Evolutionary conservation across 148 eudicot genomes (phyloP), one percentile per base, ranked within the genome.

Genomic region (Oxyria digyna): DNA sequence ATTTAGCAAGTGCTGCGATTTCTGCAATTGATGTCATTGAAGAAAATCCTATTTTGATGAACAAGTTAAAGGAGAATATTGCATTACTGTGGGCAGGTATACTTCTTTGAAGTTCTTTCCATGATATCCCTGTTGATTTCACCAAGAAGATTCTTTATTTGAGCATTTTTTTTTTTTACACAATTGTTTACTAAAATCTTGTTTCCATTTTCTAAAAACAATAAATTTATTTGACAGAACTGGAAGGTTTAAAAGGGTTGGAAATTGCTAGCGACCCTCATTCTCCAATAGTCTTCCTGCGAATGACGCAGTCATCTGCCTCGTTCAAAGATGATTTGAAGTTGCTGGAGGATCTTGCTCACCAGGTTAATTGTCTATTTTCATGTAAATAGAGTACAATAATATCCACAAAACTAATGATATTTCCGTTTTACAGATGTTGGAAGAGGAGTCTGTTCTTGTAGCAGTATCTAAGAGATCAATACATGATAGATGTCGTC

Each of bases 1-100:
- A 90, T 73, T 88, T 94, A n/a, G 96, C 98, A 37, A 82, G 84
- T 86, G 97, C 97, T 50, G 96, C 98, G 35, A 84, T 94, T 74
- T 87, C 97, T 67, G 97, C 98, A 72, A 80, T 94, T 75, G 91
- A 88, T 80, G 80, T 94, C 62, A 72, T 94, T 69, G 97, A 88
- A 76, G 87, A 90, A 74, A 87, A 85, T 73, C 92, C 98, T 50
- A 52, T 78, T 26, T 74, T 88, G 71, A 81, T 85, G 41, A 69
- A 77, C 8, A 88, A 80, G 70, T 69, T 94, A 73, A 88, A 79
- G 79, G 78, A 88, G 38, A 94, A 88, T 72, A 73, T 85, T 70
- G 81, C 88, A 8, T 15, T 79, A 32, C 68, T 94, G 67, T 75
- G 78, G 79, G 78, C 85, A 81, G 98, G 98, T 93, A 74, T 76